Evolutionary conservation across 1,284 basidiomycete species (phyloP), one percentile per base, ranked within the genome.

Genomic region (Wallemia hederae): DNA sequence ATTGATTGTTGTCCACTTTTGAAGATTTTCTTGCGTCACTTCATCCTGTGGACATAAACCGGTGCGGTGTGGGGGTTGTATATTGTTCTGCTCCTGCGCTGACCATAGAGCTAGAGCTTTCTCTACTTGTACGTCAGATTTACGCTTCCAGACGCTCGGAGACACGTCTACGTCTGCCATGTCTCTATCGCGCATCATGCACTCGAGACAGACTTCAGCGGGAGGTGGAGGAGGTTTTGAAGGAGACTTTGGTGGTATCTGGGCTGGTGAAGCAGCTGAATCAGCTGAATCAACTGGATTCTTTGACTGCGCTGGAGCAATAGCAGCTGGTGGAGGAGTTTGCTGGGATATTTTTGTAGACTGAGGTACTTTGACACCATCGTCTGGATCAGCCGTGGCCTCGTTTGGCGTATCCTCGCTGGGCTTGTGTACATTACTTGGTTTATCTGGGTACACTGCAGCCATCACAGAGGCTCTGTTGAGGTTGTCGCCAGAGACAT

Each of bases 131-230:
- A 76, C 79, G 69, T 98, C 92, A 68, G 85, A 90, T 66, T 83
- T 82, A 33, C 94, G 77, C 0, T 86, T 88, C 92, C 92, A 98
- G 17, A 85, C 77, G 0, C 88, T 87, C 2, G 82, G 79, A 1
- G 81, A 78, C 24, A 96, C 92, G 68, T 84, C 78, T 27, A 98
- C 87, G 70, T 96, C 92, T 31, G 85, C 88, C 84, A 98, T 89
- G 69, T 98, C 92, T 68, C 92, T 82, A 72, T 98, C 92, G 55
- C 92, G 82, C 92, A 98, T 98, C 67, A 94, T 87, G 70, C 92
- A 98, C 72, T 98, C 92, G 59, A 97, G 76, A 67, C 92, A 98
- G 55, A 97, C 75, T 70, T 96, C 90, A 59, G 62, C 64, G 22
- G 5, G 5, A 5, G 19, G 39, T 11, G 62, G 65, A 49, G 5